These are phyloP conservation scores for Pseudofabraea citricarpa DNA, from an alignment of 2,329 filamentous ascomycete species.

Conservation along the genomic window DNA sequence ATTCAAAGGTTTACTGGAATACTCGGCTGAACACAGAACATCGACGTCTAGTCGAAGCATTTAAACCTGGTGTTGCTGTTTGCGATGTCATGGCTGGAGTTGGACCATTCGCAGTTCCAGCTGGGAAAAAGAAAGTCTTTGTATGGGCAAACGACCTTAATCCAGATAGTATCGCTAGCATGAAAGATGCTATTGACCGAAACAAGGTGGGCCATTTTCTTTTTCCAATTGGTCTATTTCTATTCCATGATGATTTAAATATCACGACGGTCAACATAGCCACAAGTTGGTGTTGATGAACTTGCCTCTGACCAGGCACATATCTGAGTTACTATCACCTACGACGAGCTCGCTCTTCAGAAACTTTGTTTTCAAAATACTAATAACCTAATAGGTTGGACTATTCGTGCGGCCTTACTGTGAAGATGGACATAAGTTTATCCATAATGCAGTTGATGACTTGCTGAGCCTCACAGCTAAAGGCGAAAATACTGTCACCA, in stretches of 20 bases:
- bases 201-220: conserved; percentile 64
- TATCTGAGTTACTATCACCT: conserved; percentile 7
- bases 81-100: conserved; percentile 98
- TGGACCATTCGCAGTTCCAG: conserved; percentile 89
- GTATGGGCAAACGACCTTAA: conserved; percentile 98
- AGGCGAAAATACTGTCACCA: conserved; percentile 47
- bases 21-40: conserved; percentile 87
- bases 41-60: conserved; percentile 68
- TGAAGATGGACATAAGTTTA: conserved; percentile 76
- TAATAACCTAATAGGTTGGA: conserved; percentile 40
- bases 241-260: conserved; percentile 13
- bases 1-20: conserved; percentile 98
- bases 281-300: conserved; percentile 13
- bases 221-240: neutral
- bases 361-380: neutral
- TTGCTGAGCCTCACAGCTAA: conserved; percentile 45
- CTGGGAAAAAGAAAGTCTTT: conserved; percentile 84
- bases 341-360: too few relatives aligned
- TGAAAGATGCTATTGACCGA: conserved; percentile 62
- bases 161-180: conserved; percentile 73
- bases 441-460: conserved; percentile 61
- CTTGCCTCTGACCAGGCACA: conserved; percentile 13
- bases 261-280: conserved; percentile 19
- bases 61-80: conserved; percentile 80
- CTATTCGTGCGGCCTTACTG: conserved; percentile 76